Evolutionary conservation across 2,329 filamentous ascomycete genomes (phyloP).

Genomic region (Penicillium concentricum): DNA sequence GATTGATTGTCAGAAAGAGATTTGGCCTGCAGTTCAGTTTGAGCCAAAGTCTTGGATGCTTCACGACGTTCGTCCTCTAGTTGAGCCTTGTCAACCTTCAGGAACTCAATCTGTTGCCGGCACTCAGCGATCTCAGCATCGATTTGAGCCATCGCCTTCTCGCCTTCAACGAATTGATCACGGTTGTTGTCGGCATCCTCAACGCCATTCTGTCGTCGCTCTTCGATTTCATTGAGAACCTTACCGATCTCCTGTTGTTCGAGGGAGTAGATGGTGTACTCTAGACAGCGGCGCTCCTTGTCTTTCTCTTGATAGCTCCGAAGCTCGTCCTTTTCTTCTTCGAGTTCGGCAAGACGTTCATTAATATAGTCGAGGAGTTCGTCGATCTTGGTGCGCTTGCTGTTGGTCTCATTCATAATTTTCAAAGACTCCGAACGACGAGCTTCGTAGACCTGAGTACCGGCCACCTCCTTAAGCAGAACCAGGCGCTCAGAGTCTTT

Average conservation of each 20-base stretch:
- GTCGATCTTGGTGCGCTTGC: conserved; percentile 92
- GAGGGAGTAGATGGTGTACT: conserved; percentile 90
- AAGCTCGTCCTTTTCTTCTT: conserved; percentile 96
- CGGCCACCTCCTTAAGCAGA: conserved; percentile 94
- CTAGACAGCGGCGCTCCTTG: conserved; percentile 82
- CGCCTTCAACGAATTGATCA: conserved; percentile 71
- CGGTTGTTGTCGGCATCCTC: conserved; percentile 82
- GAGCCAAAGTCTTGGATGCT: conserved; percentile 73
- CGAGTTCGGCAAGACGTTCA: conserved; percentile 80
- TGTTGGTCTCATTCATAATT: conserved; percentile 95
- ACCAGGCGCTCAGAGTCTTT: conserved; percentile 89
- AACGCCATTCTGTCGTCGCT: conserved; percentile 74
- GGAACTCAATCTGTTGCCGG: conserved; percentile 77
- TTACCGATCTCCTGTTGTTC: conserved; percentile 78
- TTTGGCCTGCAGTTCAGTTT: conserved; percentile 82
- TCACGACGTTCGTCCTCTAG: conserved; percentile 88
- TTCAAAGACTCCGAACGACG: conserved; percentile 87
- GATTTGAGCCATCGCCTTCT: conserved; percentile 74
- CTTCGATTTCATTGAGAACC: conserved; percentile 79
- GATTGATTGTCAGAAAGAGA: conserved; percentile 79
- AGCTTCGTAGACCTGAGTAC: conserved; percentile 94
- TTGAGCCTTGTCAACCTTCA: conserved; percentile 80
- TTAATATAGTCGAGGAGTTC: conserved; percentile 89
- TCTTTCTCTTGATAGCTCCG: conserved; percentile 94
- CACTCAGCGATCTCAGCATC: conserved; percentile 77